Base-by-base conservation (phyloP, 2,329 filamentous ascomycete species). In the Aspergillus tanneri region DNA sequence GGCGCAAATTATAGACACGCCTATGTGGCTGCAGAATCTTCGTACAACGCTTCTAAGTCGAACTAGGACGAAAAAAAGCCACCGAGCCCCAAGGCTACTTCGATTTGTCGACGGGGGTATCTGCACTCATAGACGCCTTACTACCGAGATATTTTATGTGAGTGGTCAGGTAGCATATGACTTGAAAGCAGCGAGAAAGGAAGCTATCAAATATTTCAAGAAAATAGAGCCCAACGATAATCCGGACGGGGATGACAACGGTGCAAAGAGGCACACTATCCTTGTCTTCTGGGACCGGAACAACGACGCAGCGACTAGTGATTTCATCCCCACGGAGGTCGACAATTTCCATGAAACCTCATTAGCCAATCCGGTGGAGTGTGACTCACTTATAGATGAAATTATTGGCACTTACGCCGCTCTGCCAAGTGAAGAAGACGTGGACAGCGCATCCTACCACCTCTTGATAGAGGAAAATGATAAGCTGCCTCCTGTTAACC, bases 31-130 rank as follows among this genome's bases (percentile, higher is more conserved):
- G 12, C 58, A 58, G 14, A 61, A 68, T 35, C 52, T 74, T 9
- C 61, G 67, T 1, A 45, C 57, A 1, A 46, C 59, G 1, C 32
- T 70, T 23, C 47, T 65, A 11, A 65, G 66, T 42, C 66, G 65
- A 16, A 69, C 61, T 3, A 49, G 56, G 8, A 69, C 58, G 3
- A 55, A 52, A 0, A 52, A 56, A 58, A 55, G 57, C 0, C 52
- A 57, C 9, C 50, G 45, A 2, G 50, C 55, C 7, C 63, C 66
- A 9, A 59, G 51, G 21, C 48, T 71, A 5, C 53, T 62, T 19
- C 27, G 49, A 1, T 69, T 68, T 22, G 47, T 71, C 5, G 61
- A 71, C 5, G 53, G 55, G 14, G 61, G 56, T 16, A 65, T 70
- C 37, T 46, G 50, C 12, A 41, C 46, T 8, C 59, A 58, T 4